Evolutionary conservation across 2,329 filamentous ascomycete species (phyloP).

Genomic region (Tolypocladium endophyticum): DNA sequence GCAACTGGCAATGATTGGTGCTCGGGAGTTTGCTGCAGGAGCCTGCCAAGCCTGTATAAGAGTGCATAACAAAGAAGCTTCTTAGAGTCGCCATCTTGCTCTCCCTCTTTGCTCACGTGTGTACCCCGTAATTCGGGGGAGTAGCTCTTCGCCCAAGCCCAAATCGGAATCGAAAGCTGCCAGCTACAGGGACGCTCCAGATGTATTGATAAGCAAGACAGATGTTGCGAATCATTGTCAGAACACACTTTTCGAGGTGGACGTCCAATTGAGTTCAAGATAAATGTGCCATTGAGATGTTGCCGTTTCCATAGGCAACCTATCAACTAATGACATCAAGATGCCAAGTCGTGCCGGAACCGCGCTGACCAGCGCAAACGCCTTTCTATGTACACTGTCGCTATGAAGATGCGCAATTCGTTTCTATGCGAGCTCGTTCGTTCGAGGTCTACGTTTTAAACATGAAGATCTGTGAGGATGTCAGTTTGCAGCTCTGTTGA

Average conservation of each 20-base stretch:
- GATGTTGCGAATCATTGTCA: background rate
- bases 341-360: background rate
- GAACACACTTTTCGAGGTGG: background rate
- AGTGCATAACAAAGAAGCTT: background rate
- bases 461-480: conserved; percentile 53
- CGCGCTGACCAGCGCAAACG: background rate
- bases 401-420: background rate
- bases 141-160: background rate
- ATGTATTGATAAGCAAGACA: background rate
- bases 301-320: background rate
- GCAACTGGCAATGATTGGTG: background rate
- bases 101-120: background rate
- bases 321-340: background rate
- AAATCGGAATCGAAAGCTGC: background rate
- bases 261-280: background rate
- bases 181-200: too few species aligned
- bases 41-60: background rate
- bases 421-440: background rate
- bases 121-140: background rate
- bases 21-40: background rate
- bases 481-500: background rate
- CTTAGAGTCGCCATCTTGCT: background rate
- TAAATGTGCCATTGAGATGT: too few species aligned
- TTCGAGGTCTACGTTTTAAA: conserved; percentile 39
- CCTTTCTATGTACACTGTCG: background rate